A percentile compares a stretch with the other conserved stretches of the same genome.
phyloP scores from a whole-genome alignment of 2,329 filamentous ascomycete species.

The Fusarium chuoi region DNA sequence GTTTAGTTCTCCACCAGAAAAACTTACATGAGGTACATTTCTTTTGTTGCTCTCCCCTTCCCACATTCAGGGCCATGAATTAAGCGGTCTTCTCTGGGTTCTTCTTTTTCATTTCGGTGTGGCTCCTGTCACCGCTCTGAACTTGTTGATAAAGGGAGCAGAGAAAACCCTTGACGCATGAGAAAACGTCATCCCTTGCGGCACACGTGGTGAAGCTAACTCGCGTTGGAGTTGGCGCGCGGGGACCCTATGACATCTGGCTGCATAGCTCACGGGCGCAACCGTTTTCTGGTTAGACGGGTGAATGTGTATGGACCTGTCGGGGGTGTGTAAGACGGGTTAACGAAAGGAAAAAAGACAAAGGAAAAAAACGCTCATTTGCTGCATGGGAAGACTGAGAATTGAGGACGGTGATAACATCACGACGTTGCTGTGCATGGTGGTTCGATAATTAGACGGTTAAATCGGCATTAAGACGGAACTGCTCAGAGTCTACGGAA shows the following conservation, averaged over 20 bases:
- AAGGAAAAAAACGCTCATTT: neutral
- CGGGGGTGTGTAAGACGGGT: neutral
- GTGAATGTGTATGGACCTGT: neutral
- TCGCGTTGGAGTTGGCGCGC: slow-evolving; percentile 10
- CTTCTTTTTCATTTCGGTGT: neutral
- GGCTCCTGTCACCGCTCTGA: slow-evolving; percentile 20
- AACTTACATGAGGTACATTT: slow-evolving; percentile 5
- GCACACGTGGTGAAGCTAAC: neutral
- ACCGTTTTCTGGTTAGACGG: slow-evolving; percentile 12
- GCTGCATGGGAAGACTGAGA: neutral
- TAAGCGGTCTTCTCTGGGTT: neutral
- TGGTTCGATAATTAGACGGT: neutral
- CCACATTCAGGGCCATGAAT: neutral
- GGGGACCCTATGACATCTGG: slow-evolving; percentile 35
- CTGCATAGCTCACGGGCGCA: slow-evolving; percentile 13
- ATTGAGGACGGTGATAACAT: neutral
- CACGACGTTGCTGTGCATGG: neutral
- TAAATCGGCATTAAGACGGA: slow-evolving; percentile 8
- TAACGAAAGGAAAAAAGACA: neutral
- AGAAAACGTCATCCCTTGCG: slow-evolving; percentile 27
- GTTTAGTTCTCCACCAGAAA: slow-evolving; percentile 23
- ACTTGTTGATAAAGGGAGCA: neutral
- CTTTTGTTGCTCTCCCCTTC: neutral
- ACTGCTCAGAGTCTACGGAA: neutral
- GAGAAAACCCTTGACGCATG: slow-evolving; percentile 29